Evolutionary conservation across 441 rosid genomes (phyloP).

Genomic region (Erysimum cheiri): DNA sequence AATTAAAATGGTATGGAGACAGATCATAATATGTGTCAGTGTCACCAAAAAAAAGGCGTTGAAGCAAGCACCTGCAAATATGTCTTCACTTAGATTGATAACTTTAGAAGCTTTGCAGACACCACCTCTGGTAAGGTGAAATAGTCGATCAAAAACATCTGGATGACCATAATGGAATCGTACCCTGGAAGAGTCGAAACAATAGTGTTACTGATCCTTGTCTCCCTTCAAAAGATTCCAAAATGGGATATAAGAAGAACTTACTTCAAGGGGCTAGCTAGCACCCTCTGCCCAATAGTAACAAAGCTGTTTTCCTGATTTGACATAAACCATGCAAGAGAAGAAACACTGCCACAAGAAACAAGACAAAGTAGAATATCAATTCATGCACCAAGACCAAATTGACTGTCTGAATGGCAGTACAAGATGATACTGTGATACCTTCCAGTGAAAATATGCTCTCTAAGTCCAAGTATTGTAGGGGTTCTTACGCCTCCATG

Average conservation of each 20-base stretch:
- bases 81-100: conserved; percentile 96
- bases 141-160: conserved; percentile 91
- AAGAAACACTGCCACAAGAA: conserved; percentile 73
- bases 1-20: not conserved
- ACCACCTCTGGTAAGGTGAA: conserved; percentile 97
- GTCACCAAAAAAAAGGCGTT: conserved; percentile 27
- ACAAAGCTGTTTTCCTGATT: conserved; percentile 84
- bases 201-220: conserved; percentile 1
- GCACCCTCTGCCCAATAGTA: conserved; percentile 76
- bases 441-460: conserved; percentile 91
- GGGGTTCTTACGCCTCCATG: conserved; percentile 68
- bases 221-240: conserved; percentile 17
- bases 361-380: conserved; percentile 25
- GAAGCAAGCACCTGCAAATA: conserved; percentile 82
- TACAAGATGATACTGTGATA: conserved; percentile 30
- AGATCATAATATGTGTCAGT: conserved; percentile 42
- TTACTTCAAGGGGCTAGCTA: conserved; percentile 83
- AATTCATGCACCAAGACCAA: conserved; percentile 24
- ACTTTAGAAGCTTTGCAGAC: conserved; percentile 96
- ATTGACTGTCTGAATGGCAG: conserved; percentile 5
- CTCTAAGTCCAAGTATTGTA: conserved; percentile 78
- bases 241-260: conserved; percentile 47
- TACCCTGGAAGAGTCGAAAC: conserved; percentile 56
- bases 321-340: conserved; percentile 91
- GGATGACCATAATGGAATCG: conserved; percentile 99